Conservation (phyloP, 2,329 filamentous ascomycete species). For the Albophoma yamanashiensis region DNA sequence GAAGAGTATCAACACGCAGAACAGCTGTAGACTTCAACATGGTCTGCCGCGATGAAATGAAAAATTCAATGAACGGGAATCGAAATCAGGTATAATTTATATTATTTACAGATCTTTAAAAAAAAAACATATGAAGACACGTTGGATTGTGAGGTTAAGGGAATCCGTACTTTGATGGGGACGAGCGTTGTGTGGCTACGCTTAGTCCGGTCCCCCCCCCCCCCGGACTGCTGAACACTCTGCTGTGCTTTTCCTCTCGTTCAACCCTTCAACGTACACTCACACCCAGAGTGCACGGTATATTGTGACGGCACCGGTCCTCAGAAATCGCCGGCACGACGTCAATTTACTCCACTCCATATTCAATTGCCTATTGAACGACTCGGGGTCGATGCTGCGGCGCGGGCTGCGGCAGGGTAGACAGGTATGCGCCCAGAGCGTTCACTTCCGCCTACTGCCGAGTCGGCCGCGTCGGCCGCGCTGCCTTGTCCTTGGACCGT, state of each 20-base stretch:
- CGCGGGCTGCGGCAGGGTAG: constrained; percentile 2
- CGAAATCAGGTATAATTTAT: background rate
- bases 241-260: background rate
- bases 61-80: background rate
- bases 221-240: too few species aligned
- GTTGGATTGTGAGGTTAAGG: background rate
- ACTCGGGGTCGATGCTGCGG: constrained; percentile 2
- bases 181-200: background rate
- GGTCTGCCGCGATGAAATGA: background rate
- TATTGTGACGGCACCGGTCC: background rate
- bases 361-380: background rate
- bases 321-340: background rate
- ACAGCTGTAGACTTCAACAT: background rate
- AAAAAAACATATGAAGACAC: background rate
- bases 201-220: background rate
- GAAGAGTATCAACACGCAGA: background rate
- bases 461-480: background rate
- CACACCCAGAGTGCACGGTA: background rate
- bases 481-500: background rate
- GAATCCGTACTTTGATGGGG: background rate
- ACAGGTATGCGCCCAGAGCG: background rate
- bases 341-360: background rate
- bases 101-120: background rate
- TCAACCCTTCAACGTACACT: background rate
- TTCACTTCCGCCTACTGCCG: background rate